phyloP scores from a whole-genome alignment of 2,329 filamentous ascomycete species.

The Aplosporella prunicola region DNA sequence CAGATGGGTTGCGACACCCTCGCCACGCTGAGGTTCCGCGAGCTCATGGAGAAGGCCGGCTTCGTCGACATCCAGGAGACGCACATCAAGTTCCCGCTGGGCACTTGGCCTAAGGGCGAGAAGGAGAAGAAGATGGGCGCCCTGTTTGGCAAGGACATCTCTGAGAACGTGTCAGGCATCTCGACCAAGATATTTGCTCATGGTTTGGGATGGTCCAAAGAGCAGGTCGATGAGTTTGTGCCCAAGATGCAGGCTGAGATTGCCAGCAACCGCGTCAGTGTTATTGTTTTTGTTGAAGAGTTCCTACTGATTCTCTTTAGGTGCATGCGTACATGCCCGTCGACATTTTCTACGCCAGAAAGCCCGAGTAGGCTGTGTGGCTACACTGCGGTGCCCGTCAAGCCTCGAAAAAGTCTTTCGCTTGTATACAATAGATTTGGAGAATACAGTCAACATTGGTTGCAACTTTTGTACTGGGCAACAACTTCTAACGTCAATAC shows the following conservation, averaged over 20 bases:
- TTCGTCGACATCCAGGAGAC: conserved; percentile 36
- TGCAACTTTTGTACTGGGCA: too few species aligned
- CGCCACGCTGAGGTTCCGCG: conserved; percentile 28
- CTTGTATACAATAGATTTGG: too few species aligned
- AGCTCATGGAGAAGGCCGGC: conserved; percentile 32
- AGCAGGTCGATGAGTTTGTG: conserved; percentile 13
- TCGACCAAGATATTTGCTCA: conserved; percentile 15
- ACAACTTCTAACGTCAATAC: too few species aligned
- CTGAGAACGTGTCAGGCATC: conserved; percentile 17
- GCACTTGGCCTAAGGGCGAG: conserved; percentile 38
- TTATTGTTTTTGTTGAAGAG: neutral
- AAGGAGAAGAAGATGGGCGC: conserved; percentile 42
- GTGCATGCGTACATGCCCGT: conserved; percentile 8
- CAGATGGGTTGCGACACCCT: conserved; percentile 34
- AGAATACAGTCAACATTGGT: too few species aligned
- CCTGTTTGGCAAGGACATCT: conserved; percentile 22
- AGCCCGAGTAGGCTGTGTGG: conserved; percentile 1
- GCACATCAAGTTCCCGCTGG: conserved; percentile 28
- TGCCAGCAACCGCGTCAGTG: neutral
- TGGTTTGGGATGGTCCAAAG: conserved; percentile 16
- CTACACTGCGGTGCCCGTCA: too few species aligned
- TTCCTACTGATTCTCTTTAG: neutral
- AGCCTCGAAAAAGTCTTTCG: too few species aligned
- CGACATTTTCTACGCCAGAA: conserved; percentile 7
- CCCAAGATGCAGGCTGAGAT: conserved; percentile 12